Conservation (phyloP, 2,329 filamentous ascomycete genomes). For the Geosmithia putterillii region DNA sequence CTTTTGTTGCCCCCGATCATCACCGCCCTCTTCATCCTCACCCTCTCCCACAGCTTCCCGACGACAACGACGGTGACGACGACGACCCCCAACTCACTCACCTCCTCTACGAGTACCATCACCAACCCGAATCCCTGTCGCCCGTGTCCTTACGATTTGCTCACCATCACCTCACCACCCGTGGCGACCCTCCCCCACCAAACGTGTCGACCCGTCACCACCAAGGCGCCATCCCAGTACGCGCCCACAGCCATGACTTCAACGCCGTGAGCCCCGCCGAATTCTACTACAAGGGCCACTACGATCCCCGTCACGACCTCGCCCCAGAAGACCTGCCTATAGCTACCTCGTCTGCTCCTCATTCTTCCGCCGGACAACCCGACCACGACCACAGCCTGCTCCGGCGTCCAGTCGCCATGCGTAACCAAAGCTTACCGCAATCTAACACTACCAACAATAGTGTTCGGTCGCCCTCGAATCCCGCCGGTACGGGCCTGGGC, state of each 20-base stretch:
- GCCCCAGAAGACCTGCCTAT: slow-evolving; percentile 20
- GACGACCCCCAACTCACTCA: background rate
- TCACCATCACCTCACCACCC: background rate
- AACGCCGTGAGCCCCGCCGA: slow-evolving; percentile 35
- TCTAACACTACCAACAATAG: slow-evolving; percentile 22
- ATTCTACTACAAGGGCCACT: slow-evolving; percentile 42
- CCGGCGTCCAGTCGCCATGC: background rate
- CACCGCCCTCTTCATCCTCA: background rate
- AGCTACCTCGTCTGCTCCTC: slow-evolving; percentile 18
- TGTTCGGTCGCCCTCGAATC: slow-evolving; percentile 43
- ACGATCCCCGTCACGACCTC: slow-evolving; percentile 20
- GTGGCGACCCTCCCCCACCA: background rate
- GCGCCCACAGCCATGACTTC: slow-evolving; percentile 3
- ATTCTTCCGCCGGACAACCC: slow-evolving; percentile 13
- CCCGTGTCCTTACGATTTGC: background rate
- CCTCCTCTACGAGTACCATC: background rate
- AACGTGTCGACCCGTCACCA: background rate
- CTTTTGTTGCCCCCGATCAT: background rate
- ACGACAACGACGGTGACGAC: background rate
- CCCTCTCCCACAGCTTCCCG: background rate
- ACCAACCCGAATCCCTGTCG: slow-evolving; percentile 7
- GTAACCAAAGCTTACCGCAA: slow-evolving; percentile 20
- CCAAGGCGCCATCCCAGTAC: background rate
- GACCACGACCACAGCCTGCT: background rate
- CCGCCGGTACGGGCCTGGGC: slow-evolving; percentile 31